These are phyloP conservation scores for Tolypocladium pustulatum DNA, from an alignment of 2,329 filamentous ascomycete genomes.

Conservation along the genomic window DNA sequence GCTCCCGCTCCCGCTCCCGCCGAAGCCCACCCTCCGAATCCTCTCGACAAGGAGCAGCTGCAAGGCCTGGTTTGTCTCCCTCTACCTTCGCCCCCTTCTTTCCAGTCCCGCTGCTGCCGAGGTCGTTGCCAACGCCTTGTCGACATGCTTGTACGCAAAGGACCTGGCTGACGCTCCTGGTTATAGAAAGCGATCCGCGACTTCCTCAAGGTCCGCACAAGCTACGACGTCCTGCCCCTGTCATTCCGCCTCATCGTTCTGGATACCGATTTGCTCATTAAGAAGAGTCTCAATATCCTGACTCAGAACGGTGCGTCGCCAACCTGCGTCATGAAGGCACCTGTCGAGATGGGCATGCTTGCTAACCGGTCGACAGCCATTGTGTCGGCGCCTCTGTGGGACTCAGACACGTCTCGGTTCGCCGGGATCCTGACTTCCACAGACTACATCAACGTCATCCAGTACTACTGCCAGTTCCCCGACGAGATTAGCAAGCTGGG, in stretches of 20 bases:
- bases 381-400: constrained; percentile 94
- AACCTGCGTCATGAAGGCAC: background rate
- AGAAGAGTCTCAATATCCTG: constrained; percentile 92
- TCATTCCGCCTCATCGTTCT: constrained; percentile 94
- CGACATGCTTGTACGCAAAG: background rate
- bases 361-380: constrained; percentile 53
- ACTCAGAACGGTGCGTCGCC: constrained; percentile 75
- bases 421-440: constrained; percentile 90
- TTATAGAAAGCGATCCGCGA: constrained; percentile 78
- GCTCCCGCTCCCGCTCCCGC: constrained; percentile 10
- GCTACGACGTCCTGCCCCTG: constrained; percentile 93
- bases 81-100: background rate
- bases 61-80: constrained; percentile 55
- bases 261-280: constrained; percentile 89
- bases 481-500: constrained; percentile 84
- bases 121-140: background rate
- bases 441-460: constrained; percentile 97
- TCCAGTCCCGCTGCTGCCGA: background rate
- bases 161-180: constrained; percentile 7
- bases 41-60: constrained; percentile 65
- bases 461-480: constrained; percentile 97
- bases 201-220: constrained; percentile 91
- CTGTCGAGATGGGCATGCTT: background rate
- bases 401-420: constrained; percentile 85
- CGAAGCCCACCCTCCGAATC: constrained; percentile 37